These are phyloP conservation scores for Colletotrichum musicola DNA, from an alignment of 2,329 filamentous ascomycete species.

Conservation along the genomic window DNA sequence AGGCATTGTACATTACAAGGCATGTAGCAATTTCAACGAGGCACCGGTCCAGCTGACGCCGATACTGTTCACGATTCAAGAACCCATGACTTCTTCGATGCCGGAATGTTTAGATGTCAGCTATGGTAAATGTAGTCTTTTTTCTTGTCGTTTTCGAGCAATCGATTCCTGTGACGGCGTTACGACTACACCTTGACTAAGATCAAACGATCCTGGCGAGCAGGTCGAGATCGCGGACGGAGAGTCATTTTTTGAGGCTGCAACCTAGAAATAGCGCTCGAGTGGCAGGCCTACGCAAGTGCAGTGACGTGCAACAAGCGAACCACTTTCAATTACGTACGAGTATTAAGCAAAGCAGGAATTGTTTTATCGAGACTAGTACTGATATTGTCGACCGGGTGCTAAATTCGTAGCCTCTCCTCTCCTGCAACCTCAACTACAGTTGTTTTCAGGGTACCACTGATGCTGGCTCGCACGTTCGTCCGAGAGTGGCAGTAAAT, in stretches of 20 bases:
- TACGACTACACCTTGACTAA: no score
- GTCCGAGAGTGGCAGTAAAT: background rate
- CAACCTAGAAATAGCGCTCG: no score
- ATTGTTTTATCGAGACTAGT: background rate
- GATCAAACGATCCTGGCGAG: no score
- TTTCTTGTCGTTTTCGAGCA: no score
- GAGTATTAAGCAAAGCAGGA: background rate
- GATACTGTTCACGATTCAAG: background rate
- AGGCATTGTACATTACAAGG: constrained; percentile 36
- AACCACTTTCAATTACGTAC: background rate
- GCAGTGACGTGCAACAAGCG: no score
- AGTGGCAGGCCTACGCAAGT: no score
- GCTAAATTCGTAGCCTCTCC: background rate
- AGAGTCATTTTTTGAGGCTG: no score
- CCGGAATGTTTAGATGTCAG: background rate
- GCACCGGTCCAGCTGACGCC: constrained; percentile 26
- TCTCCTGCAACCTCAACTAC: background rate
- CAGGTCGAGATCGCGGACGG: no score
- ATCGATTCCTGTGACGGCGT: no score
- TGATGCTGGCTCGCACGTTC: background rate
- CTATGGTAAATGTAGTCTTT: no score
- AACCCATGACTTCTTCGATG: background rate
- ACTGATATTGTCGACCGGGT: background rate
- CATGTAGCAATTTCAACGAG: constrained; percentile 37
- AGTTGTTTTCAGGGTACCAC: background rate